Evolutionary conservation across 495 filamentous ascomycete genomes (phyloP).

Genomic region (Entonaema liquescens): DNA sequence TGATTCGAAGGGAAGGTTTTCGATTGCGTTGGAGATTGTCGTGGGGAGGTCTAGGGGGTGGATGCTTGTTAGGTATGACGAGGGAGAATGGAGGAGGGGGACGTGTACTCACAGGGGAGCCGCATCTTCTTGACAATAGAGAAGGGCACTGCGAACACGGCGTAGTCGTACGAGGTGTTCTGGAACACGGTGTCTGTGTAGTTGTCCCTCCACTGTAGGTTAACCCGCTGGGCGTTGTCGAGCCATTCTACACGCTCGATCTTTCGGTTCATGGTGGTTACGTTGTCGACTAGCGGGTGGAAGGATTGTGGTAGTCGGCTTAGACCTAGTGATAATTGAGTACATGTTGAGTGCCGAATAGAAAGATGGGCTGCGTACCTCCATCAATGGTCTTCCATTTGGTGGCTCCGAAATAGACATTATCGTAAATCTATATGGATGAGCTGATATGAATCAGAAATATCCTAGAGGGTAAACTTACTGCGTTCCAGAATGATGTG

Average conservation of each 20-base stretch:
- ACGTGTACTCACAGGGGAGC: constrained; percentile 53
- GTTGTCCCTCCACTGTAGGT: constrained; percentile 58
- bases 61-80: neutral
- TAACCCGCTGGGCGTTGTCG: constrained; percentile 53
- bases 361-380: constrained; percentile 22
- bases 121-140: constrained; percentile 64
- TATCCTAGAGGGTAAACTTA: constrained; percentile 17
- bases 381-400: constrained; percentile 73
- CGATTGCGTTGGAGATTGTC: constrained; percentile 66
- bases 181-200: constrained; percentile 53
- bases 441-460: neutral
- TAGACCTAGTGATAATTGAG: constrained; percentile 44
- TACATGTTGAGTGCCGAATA: neutral
- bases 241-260: constrained; percentile 58
- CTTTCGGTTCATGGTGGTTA: constrained; percentile 62
- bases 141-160: constrained; percentile 70
- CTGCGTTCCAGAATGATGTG: constrained; percentile 47
- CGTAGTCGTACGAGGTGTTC: constrained; percentile 68
- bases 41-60: constrained; percentile 35
- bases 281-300: constrained; percentile 64
- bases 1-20: constrained; percentile 62
- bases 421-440: constrained; percentile 52
- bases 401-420: constrained; percentile 67
- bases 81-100: neutral
- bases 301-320: constrained; percentile 69